These are phyloP conservation scores for Paracorniculantispora psalliotae DNA, from an alignment of 2,329 filamentous ascomycete species.

Conservation along the genomic window DNA sequence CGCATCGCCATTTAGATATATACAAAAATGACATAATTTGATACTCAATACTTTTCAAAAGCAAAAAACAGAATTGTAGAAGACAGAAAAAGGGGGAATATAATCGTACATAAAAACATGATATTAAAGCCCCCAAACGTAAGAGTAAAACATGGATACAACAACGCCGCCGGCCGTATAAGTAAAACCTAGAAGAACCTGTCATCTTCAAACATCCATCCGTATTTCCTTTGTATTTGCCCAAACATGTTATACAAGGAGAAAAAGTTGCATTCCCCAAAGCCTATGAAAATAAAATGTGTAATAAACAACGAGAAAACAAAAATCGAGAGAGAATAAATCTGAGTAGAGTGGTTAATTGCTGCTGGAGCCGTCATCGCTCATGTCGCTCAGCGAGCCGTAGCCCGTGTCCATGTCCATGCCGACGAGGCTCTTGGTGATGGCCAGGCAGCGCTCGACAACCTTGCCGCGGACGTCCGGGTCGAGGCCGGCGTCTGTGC, in stretches of 20 bases:
- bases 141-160: too few relatives aligned
- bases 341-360: not conserved
- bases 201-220: not conserved
- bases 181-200: not conserved
- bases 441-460: constrained; percentile 49
- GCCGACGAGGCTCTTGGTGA: constrained; percentile 53
- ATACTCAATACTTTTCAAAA: too few relatives aligned
- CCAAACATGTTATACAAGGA: not conserved
- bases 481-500: constrained; percentile 47
- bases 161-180: constrained; percentile 3
- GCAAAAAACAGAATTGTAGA: too few relatives aligned
- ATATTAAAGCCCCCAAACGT: too few relatives aligned
- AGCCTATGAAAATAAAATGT: too few relatives aligned
- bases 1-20: too few relatives aligned
- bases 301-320: not conserved
- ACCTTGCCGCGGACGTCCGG: constrained; percentile 47
- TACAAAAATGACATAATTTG: too few relatives aligned
- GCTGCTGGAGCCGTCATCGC: constrained; percentile 23
- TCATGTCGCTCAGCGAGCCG: constrained; percentile 50
- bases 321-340: not conserved
- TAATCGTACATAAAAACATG: too few relatives aligned
- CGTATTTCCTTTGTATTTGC: not conserved
- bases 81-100: too few relatives aligned
- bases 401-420: constrained; percentile 59
- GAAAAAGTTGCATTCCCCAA: not conserved